Conservation (phyloP, 2,329 filamentous ascomycete genomes). For the Paecilomyces dactylethromorphus region DNA sequence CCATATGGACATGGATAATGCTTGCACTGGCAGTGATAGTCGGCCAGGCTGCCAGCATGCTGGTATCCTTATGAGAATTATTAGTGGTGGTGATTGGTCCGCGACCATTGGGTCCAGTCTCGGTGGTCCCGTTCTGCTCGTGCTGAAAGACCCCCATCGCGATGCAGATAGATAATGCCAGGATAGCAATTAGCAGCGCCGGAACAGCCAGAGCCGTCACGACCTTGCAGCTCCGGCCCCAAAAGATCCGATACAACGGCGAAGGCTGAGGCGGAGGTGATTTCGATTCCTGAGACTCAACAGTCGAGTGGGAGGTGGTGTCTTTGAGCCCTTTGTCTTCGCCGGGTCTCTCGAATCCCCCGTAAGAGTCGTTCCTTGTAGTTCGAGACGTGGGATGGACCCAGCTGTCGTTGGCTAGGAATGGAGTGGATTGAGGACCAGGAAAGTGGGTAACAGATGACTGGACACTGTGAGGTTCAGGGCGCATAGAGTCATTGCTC, state of each 20-base stretch:
- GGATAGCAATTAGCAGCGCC: background rate
- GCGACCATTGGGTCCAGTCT: background rate
- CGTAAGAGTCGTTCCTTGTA: background rate
- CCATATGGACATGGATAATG: background rate
- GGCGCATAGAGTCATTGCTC: background rate
- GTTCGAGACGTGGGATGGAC: background rate
- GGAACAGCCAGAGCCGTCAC: background rate
- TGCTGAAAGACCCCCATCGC: background rate
- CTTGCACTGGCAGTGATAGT: background rate
- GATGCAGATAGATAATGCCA: background rate
- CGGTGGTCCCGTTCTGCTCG: background rate
- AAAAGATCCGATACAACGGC: background rate
- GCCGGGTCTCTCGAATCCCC: background rate
- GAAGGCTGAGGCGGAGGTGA: background rate
- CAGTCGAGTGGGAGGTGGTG: background rate
- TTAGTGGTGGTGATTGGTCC: background rate
- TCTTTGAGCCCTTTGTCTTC: background rate
- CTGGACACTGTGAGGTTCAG: background rate
- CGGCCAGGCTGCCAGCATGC: background rate
- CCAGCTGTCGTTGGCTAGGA: background rate
- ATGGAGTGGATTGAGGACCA: background rate
- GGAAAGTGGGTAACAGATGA: background rate
- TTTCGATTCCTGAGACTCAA: background rate
- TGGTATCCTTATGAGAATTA: background rate
- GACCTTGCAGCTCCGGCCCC: background rate